A percentile compares a stretch with the other conserved stretches of the same genome.
Evolutionary conservation across 163 green algal genomes (phyloP).

Genomic region (Prototheca wickerhamii): DNA sequence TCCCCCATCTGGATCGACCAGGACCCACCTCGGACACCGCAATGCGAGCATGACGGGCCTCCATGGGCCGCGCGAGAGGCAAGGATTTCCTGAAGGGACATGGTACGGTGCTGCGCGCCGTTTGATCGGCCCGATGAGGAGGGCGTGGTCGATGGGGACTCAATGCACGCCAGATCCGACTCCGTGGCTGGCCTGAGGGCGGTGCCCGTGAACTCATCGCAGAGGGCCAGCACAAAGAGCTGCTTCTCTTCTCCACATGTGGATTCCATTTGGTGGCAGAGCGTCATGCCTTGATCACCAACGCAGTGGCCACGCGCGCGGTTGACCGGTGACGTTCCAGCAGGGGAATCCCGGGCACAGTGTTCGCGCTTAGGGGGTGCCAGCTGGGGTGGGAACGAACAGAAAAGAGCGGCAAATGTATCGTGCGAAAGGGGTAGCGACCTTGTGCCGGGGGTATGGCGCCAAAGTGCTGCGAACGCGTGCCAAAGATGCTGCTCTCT

Average conservation of each 20-base stretch:
- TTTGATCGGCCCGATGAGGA: neutral
- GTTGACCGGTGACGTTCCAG: neutral
- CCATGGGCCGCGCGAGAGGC: neutral
- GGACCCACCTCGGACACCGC: neutral
- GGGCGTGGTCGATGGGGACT: neutral
- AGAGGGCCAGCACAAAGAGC: neutral
- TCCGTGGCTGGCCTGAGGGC: neutral
- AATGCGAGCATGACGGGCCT: neutral
- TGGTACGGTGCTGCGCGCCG: neutral
- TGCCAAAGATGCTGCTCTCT: too few relatives aligned
- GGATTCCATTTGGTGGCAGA: neutral
- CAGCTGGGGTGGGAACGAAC: too few relatives aligned
- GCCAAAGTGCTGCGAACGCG: too few relatives aligned
- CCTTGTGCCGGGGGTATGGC: too few relatives aligned
- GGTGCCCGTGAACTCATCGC: neutral
- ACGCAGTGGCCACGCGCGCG: too few relatives aligned
- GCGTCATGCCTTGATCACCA: neutral
- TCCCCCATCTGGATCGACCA: too few relatives aligned
- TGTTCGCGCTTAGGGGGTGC: too few relatives aligned
- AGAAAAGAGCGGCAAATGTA: too few relatives aligned
- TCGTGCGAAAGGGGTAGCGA: too few relatives aligned
- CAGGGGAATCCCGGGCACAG: too few relatives aligned
- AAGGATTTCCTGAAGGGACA: constrained; percentile 3
- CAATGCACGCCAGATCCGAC: neutral
- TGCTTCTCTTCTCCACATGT: neutral